Base-by-base conservation (phyloP, 2,329 filamentous ascomycete genomes). In the Talaromyces atroroseus region DNA sequence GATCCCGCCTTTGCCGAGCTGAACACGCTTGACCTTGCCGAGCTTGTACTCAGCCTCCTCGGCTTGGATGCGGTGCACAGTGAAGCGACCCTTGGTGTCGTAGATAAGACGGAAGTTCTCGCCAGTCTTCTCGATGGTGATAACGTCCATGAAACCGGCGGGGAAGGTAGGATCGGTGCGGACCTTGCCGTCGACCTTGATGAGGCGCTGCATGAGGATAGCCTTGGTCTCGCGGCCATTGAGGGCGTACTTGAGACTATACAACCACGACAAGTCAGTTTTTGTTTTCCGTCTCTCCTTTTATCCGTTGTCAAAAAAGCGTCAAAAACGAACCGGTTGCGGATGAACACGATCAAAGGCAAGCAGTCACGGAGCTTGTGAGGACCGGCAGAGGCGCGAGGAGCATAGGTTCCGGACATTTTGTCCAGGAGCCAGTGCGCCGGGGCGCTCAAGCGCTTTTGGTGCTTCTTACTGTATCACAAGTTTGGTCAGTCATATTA, bases 361-460 rank as follows among this genome's bases (percentile, higher is more conserved):
- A 99, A 87, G 83, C 92, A 97, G 82, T 99, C 94, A 78, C 94
- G 89, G 78, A 94, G 85, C 89, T 99, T 99, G 89, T 97, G 92
- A 80, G 94, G 94, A 90, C 94, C 94, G 65, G 84, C 80, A 61
- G 83, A 86, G 65, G 84, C 81, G 76, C 83, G 83, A 70, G 83
- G 83, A 63, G 84, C 83, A 75, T 86, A 92, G 80, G 84, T 82
- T 77, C 94, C 94, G 79, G 91, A 96, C 77, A 99, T 86, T 82
- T 99, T 99, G 90, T 99, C 94, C 79, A 99, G 85, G 77, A 99
- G 90, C 94, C 94, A 99, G 88, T 97, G 94, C 78, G 89, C 95
- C 76, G 94, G 94, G 78, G 94, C 94, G 82, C 89, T 94, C 77
- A 97, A 86, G 85, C 94, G 92, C 92, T 99, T 97, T 82, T 97